Percentiles rank a stretch among this genome's conserved stretches.
phyloP scores from a whole-genome alignment of 1,284 basidiomycete species.

The Coniophora puteana region DNA sequence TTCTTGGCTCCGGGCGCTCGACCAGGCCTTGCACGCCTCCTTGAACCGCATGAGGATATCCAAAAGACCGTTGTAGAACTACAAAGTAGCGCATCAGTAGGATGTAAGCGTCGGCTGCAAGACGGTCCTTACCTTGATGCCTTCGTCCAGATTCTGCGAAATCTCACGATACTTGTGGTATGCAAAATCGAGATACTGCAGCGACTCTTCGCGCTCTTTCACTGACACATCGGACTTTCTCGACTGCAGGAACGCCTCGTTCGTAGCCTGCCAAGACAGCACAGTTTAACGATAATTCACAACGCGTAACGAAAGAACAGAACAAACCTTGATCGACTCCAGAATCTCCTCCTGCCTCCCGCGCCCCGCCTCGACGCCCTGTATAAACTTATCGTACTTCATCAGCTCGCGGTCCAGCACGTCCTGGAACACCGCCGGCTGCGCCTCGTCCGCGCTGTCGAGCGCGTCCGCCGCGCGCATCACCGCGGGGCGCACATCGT shows the following conservation, averaged over 20 bases:
- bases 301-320: neutral
- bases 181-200: slow-evolving; percentile 87
- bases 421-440: slow-evolving; percentile 84
- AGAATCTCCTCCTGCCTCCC: slow-evolving; percentile 65
- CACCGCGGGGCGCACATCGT: slow-evolving; percentile 77
- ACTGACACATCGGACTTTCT: slow-evolving; percentile 76
- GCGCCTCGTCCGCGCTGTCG: slow-evolving; percentile 67
- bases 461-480: slow-evolving; percentile 62
- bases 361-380: slow-evolving; percentile 59
- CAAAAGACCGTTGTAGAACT: slow-evolving; percentile 86
- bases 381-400: slow-evolving; percentile 78
- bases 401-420: slow-evolving; percentile 74
- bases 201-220: slow-evolving; percentile 78
- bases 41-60: slow-evolving; percentile 71
- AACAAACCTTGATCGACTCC: slow-evolving; percentile 62
- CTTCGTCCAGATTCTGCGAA: slow-evolving; percentile 81
- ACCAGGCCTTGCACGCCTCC: slow-evolving; percentile 74
- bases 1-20: slow-evolving; percentile 65
- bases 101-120: neutral
- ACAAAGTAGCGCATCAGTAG: neutral
- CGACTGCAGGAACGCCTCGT: slow-evolving; percentile 76
- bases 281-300: slow-evolving; percentile 3
- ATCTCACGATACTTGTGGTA: slow-evolving; percentile 91
- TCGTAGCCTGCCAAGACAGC: slow-evolving; percentile 52
- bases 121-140: slow-evolving; percentile 60